Evolutionary conservation across 1,284 basidiomycete species (phyloP), one percentile per base, ranked within the genome.

Genomic region (Phaffia rhodozyma): DNA sequence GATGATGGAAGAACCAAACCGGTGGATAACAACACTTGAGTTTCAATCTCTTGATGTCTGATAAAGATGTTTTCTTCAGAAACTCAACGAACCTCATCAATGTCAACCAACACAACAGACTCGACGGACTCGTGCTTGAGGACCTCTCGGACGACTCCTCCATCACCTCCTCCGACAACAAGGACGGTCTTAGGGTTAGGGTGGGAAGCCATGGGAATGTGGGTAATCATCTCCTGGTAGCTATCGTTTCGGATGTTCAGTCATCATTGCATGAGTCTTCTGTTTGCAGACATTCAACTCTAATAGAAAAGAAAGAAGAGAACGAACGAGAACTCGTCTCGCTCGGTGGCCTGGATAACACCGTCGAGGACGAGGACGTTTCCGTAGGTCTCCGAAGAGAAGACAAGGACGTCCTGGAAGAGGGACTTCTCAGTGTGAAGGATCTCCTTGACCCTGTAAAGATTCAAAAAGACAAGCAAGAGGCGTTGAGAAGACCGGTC

Each of bases 161-260:
- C 91, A 74, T 94, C 91, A 55, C 94, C 93, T 66, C 94, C 94
- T 66, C 94, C 94, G 67, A 99, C 94, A 64, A 98, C 92, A 49
- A 98, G 85, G 27, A 97, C 93, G 71, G 88, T 86, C 78, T 91
- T 87, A 0, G 94, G 96, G 81, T 97, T 89, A 34, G 96, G 94
- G 77, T 98, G 94, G 68, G 87, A 92, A 29, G 90, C 86, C 69
- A 98, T 82, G 49, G 94, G 94, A 58, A 99, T 79, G 78, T 97
- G 93, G 23, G 94, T 84, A 72, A 99, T 98, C 94, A 98, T 97
- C 79, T 99, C 94, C 76, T 98, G 96, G 78, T 97, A 97, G n/a
- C 89, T 92, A 70, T 27, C 27, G 34, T 9, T 32, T 1, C 9
- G 7, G 51, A 63, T 52, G 49, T 27, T 55, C 20, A 55, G 18